Conservation (phyloP, 1,284 basidiomycete species). For the Cutaneotrichosporon sp. region DNA sequence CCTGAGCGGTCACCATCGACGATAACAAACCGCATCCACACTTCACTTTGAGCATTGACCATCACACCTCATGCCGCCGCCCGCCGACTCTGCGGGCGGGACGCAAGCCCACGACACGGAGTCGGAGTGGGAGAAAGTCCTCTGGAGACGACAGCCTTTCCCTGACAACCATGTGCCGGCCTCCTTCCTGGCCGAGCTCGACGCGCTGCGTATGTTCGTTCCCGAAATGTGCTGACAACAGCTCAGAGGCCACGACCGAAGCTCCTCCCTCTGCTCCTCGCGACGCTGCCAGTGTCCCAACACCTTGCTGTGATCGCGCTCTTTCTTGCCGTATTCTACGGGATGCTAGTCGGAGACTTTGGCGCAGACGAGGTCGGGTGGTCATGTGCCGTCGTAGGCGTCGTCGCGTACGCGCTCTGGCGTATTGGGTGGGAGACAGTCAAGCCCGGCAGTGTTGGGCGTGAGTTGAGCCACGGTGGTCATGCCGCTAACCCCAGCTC, state of each 20-base stretch:
- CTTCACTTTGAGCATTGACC: too few relatives aligned
- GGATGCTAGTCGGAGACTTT: conserved; percentile 60
- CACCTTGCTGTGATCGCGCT: conserved; percentile 73
- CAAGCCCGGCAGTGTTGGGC: neutral
- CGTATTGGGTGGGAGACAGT: conserved; percentile 14
- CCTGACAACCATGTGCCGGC: conserved; percentile 81
- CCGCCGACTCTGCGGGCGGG: conserved; percentile 1
- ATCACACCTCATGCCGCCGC: neutral
- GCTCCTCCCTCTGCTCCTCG: conserved; percentile 63
- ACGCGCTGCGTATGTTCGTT: conserved; percentile 63
- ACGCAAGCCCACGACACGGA: neutral
- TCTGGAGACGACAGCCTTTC: conserved; percentile 73
- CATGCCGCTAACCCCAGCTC: conserved; percentile 53
- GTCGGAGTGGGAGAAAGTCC: conserved; percentile 65
- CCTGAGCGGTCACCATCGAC: neutral
- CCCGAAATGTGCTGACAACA: conserved; percentile 9
- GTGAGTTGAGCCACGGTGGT: conserved; percentile 4
- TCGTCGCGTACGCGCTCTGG: conserved; percentile 61
- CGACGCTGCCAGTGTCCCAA: conserved; percentile 76
- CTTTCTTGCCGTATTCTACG: conserved; percentile 74
- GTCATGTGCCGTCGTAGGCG: conserved; percentile 62
- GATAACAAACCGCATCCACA: neutral
- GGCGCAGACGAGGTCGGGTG: conserved; percentile 67
- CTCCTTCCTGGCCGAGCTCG: conserved; percentile 71
- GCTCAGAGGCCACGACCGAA: conserved; percentile 48